These are phyloP conservation scores for Ilyonectria robusta DNA, from an alignment of 2,329 filamentous ascomycete genomes.

Conservation along the genomic window DNA sequence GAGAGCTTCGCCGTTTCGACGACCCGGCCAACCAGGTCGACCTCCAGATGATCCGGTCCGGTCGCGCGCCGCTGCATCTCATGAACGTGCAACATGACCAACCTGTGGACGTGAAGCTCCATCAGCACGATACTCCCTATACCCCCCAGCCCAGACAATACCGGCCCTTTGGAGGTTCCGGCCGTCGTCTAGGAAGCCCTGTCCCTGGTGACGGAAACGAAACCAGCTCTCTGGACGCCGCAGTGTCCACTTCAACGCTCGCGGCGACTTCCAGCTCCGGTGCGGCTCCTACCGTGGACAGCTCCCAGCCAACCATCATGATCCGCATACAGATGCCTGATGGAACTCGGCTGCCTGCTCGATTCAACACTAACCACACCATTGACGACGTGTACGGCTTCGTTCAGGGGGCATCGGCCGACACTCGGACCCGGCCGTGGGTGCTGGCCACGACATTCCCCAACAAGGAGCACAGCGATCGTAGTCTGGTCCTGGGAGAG, in stretches of 20 bases:
- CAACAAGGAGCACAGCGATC: conserved; percentile 83
- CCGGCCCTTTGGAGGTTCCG: conserved; percentile 80
- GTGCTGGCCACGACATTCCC: conserved; percentile 88
- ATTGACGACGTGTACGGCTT: conserved; percentile 84
- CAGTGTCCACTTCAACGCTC: conserved; percentile 26
- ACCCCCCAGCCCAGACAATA: conserved; percentile 80
- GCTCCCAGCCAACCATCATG: conserved; percentile 76
- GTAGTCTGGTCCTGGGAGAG: conserved; percentile 69
- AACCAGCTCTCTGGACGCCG: conserved; percentile 31
- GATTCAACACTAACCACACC: conserved; percentile 86
- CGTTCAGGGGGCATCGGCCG: conserved; percentile 74
- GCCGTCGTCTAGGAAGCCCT: conserved; percentile 82
- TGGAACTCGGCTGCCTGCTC: conserved; percentile 81
- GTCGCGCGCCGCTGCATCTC: conserved; percentile 82
- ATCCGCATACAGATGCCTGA: conserved; percentile 85
- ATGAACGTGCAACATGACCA: conserved; percentile 83
- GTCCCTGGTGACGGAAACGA: conserved; percentile 71
- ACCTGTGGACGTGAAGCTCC: conserved; percentile 83
- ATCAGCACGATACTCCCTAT: conserved; percentile 81
- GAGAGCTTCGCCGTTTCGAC: conserved; percentile 82
- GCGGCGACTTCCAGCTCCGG: conserved; percentile 54
- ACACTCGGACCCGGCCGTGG: conserved; percentile 72
- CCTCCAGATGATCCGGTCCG: conserved; percentile 81
- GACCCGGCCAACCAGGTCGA: conserved; percentile 82
- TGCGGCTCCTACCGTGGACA: conserved; percentile 65